phyloP scores from a whole-genome alignment of 2,329 filamentous ascomycete genomes.

The Fusarium sp. region DNA sequence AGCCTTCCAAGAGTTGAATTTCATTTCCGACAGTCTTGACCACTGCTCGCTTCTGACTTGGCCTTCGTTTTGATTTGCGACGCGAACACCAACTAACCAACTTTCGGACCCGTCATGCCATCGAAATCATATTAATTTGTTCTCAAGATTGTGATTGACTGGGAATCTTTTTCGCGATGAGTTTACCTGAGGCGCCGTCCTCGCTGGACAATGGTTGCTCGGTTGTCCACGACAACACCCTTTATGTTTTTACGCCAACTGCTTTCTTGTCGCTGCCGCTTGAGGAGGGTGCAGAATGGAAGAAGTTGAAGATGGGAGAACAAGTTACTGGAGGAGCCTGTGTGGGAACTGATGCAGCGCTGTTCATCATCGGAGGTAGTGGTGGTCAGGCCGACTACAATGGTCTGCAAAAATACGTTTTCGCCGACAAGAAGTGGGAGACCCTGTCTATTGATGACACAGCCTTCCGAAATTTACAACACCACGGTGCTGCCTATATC shows the following conservation, averaged over 20 bases:
- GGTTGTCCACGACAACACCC: constrained; percentile 78
- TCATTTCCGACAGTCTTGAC: not conserved
- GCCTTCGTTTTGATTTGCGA: constrained; percentile 16
- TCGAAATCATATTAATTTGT: constrained; percentile 25
- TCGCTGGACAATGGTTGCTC: constrained; percentile 82
- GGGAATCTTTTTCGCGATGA: constrained; percentile 60
- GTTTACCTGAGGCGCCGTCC: constrained; percentile 73
- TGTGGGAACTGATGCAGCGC: constrained; percentile 73
- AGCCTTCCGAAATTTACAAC: constrained; percentile 66
- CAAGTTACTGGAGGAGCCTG: constrained; percentile 79
- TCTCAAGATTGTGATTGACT: constrained; percentile 18
- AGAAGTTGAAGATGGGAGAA: constrained; percentile 68
- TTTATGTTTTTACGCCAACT: constrained; percentile 81
- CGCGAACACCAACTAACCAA: constrained; percentile 18
- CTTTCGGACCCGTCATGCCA: constrained; percentile 39
- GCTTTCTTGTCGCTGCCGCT: constrained; percentile 80
- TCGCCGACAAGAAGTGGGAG: constrained; percentile 62
- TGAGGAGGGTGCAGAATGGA: constrained; percentile 75
- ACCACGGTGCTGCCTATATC: constrained; percentile 81
- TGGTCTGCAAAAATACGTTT: constrained; percentile 76
- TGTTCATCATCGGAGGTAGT: constrained; percentile 84
- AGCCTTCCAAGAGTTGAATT: constrained; percentile 7
- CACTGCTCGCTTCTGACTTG: constrained; percentile 4
- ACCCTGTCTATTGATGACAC: constrained; percentile 48
- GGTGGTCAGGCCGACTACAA: constrained; percentile 63